Evolutionary conservation across 129 eudicot genomes (phyloP), one percentile per base, ranked within the genome.

Genomic region (Scalesia atractyloides): DNA sequence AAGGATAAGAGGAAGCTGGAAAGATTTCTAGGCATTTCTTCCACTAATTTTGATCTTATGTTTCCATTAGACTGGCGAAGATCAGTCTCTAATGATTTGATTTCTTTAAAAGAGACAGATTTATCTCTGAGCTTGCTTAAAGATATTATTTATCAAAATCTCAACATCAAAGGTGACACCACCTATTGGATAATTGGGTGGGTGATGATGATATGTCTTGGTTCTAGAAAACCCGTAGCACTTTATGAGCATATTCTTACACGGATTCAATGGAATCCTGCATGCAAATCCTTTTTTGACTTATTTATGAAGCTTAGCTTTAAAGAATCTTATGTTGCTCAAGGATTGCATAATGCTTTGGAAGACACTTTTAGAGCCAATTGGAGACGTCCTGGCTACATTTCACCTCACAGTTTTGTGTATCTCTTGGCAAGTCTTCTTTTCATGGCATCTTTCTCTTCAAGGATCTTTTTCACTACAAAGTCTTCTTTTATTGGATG

Each of bases 401-500:
- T 90, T 22, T 76, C 91, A 2, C 94, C 94, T 36, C 19, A 43
- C 37, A 76, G 85, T 82, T 87, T 87, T 74, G 24, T 85, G 41
- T 77, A 87, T 75, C 82, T 83, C 3, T 19, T 90, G n/a, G 97
- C 87, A 14, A 78, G 80, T 52, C 80, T 90, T 60, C 17, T 83
- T 70, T 36, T 83, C 9, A 51, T 86, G 77, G 76, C 66, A 48
- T 83, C 82, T 30, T 54, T 73, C 37, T 49, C 73, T 1, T 16
- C 62, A 0, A 78, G 79, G 10, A 34, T 51, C 11, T 14, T 84
- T 44, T 78, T 81, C 73, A 81, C 88, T 0, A 70, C 87, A 58
- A 81, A 77, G 72, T 87, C 93, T 22, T 85, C 89, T 7, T 82
- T 85, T 52, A 69, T 87, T 3, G 93, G 83, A 70, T 83, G 86